These are phyloP conservation scores for Bryum argenteum DNA, from an alignment of 225 moss, liverwort and hornwort genomes.

Conservation along the genomic window DNA sequence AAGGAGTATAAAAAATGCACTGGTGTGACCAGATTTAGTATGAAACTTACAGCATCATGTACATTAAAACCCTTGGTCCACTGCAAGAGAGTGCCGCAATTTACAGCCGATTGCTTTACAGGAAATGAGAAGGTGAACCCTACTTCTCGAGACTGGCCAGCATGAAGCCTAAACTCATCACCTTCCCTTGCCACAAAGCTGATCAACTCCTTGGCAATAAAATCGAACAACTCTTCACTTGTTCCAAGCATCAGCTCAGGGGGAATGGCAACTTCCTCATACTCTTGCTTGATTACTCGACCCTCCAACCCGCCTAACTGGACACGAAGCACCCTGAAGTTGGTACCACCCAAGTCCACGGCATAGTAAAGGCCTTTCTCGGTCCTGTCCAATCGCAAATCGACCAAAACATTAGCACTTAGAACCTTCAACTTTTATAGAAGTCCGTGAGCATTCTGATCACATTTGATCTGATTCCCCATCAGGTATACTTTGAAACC, in stretches of 20 bases:
- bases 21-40: not conserved
- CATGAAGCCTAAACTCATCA: constrained; percentile 44
- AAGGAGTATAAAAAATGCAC: constrained; percentile 4
- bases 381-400: constrained; percentile 33
- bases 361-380: constrained; percentile 75
- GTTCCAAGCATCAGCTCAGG: constrained; percentile 65
- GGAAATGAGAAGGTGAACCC: constrained; percentile 91
- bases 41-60: constrained; percentile 51
- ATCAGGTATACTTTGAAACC: not conserved
- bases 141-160: constrained; percentile 58
- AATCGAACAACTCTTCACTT: constrained; percentile 69
- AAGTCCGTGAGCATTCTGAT: constrained; percentile 1
- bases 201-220: constrained; percentile 68
- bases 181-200: constrained; percentile 64
- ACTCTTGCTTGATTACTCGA: constrained; percentile 67
- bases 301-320: constrained; percentile 64
- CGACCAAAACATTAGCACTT: not conserved
- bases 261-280: constrained; percentile 54
- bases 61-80: constrained; percentile 92
- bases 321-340: constrained; percentile 81
- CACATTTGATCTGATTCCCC: not conserved
- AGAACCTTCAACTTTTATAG: not conserved
- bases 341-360: constrained; percentile 84
- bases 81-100: constrained; percentile 63
- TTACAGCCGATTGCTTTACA: constrained; percentile 67